Conservation (phyloP, 1,284 basidiomycete genomes). For the Rhodotorula glutinis region DNA sequence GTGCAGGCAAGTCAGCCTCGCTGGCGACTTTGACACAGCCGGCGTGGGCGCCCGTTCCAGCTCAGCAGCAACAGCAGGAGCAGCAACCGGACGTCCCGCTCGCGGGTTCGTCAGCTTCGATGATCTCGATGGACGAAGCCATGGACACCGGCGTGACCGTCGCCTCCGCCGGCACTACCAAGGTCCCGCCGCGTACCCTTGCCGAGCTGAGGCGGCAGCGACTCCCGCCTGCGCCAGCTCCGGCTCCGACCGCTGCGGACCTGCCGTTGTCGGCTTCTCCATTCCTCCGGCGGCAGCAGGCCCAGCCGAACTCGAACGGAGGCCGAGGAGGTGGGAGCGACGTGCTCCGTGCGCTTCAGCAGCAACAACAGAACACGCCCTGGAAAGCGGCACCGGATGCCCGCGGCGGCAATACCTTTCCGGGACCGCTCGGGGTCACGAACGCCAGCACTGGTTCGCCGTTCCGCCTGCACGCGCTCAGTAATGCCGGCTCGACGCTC, state of each 20-base stretch:
- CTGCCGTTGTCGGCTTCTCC: constrained; percentile 24
- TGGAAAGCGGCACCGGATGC: neutral
- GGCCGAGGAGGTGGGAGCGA: neutral
- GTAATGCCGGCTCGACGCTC: neutral
- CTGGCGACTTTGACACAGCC: constrained; percentile 30
- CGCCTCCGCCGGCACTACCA: neutral
- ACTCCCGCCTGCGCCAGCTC: constrained; percentile 7
- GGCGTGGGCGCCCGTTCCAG: constrained; percentile 28
- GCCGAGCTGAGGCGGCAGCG: constrained; percentile 10
- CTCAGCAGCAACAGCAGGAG: neutral
- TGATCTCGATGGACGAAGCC: too few species aligned
- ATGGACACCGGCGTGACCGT: too few species aligned
- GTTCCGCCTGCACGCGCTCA: neutral
- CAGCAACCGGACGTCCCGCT: too few species aligned
- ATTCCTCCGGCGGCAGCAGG: neutral
- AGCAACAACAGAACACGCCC: neutral
- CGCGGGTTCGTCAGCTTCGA: too few species aligned
- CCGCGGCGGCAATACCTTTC: neutral
- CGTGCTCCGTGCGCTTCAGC: neutral
- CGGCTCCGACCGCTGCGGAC: constrained; percentile 15
- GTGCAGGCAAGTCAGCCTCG: neutral
- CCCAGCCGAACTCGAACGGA: neutral
- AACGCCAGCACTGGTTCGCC: neutral
- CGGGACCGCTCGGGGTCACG: neutral
- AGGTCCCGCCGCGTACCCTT: constrained; percentile 26